A percentile compares a stretch with the other conserved stretches of the same genome.
These are phyloP conservation scores for Nakazawaea wyomingensis DNA, from an alignment of 805 yeast genomes.

Conservation along the genomic window DNA sequence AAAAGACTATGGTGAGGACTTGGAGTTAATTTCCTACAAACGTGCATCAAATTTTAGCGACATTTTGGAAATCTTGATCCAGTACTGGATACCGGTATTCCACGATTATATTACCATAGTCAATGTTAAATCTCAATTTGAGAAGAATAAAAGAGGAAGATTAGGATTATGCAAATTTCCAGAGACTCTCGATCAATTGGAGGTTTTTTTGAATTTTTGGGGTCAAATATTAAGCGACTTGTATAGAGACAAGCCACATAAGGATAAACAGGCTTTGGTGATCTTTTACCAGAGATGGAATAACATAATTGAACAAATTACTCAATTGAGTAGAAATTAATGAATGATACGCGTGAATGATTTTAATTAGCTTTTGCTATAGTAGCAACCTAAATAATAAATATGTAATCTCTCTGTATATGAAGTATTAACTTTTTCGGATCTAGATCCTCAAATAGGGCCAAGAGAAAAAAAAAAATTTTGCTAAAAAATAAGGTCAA, in stretches of 20 bases:
- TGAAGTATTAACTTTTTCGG: too few species aligned
- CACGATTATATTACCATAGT: conserved; percentile 35
- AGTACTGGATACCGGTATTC: conserved; percentile 57
- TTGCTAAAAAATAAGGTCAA: too few species aligned
- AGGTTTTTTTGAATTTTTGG: conserved; percentile 50
- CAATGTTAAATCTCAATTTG: conserved; percentile 12
- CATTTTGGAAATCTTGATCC: conserved; percentile 35
- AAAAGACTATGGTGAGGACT: conserved; percentile 53
- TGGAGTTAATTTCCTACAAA: conserved; percentile 44
- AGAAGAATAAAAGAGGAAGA: conserved; percentile 18
- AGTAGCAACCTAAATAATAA: too few species aligned
- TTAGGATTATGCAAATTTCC: conserved; percentile 27
- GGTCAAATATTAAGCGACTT: conserved; percentile 34
- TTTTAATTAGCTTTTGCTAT: too few species aligned
- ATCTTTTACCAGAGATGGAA: conserved; percentile 31
- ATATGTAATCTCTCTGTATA: neutral
- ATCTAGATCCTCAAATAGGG: too few species aligned
- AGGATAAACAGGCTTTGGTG: conserved; percentile 28
- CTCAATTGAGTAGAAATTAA: neutral
- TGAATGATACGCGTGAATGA: neutral
- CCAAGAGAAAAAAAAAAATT: too few species aligned
- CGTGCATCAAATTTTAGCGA: conserved; percentile 32
- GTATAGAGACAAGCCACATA: conserved; percentile 31
- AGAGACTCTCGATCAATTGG: conserved; percentile 21
- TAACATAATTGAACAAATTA: conserved; percentile 9